Evolutionary conservation across 768 basidiomycete species (phyloP).

Genomic region (Rhodocollybia butyracea): DNA sequence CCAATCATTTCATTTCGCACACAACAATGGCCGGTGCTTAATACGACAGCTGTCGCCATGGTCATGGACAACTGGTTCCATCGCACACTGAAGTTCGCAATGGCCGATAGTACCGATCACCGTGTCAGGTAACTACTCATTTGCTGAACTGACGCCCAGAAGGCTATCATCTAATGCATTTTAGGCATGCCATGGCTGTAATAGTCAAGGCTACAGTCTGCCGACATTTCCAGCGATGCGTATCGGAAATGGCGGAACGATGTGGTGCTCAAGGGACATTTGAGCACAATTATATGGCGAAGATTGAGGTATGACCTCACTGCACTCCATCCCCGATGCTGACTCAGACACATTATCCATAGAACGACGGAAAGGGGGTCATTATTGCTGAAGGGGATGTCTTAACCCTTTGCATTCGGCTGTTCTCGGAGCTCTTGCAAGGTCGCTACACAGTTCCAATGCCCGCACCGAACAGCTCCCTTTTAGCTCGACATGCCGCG

Average conservation of each 20-base stretch:
- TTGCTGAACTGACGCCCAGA: no score
- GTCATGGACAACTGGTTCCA: slow-evolving; percentile 51
- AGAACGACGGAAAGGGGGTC: slow-evolving; percentile 54
- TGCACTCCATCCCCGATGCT: background rate
- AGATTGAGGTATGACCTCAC: slow-evolving; percentile 40
- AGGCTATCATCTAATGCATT: no score
- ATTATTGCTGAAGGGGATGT: slow-evolving; percentile 57
- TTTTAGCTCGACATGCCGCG: slow-evolving; percentile 49
- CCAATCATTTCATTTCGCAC: slow-evolving; percentile 64
- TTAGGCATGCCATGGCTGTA: slow-evolving; percentile 54
- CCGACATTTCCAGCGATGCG: slow-evolving; percentile 49
- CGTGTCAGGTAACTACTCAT: no score
- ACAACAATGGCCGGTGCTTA: slow-evolving; percentile 58
- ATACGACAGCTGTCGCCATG: slow-evolving; percentile 47
- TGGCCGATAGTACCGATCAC: slow-evolving; percentile 35
- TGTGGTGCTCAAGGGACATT: slow-evolving; percentile 68
- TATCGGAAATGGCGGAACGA: slow-evolving; percentile 54
- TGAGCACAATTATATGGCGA: slow-evolving; percentile 58
- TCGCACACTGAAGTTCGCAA: slow-evolving; percentile 29
- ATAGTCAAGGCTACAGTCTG: slow-evolving; percentile 54
- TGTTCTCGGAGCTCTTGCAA: slow-evolving; percentile 58
- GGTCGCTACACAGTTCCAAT: slow-evolving; percentile 49
- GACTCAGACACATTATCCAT: background rate
- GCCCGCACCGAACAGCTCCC: slow-evolving; percentile 45
- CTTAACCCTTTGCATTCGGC: slow-evolving; percentile 48